These are phyloP conservation scores for Lichtheimia ornata DNA, from an alignment of 371 early-diverging fungal species.

Conservation along the genomic window DNA sequence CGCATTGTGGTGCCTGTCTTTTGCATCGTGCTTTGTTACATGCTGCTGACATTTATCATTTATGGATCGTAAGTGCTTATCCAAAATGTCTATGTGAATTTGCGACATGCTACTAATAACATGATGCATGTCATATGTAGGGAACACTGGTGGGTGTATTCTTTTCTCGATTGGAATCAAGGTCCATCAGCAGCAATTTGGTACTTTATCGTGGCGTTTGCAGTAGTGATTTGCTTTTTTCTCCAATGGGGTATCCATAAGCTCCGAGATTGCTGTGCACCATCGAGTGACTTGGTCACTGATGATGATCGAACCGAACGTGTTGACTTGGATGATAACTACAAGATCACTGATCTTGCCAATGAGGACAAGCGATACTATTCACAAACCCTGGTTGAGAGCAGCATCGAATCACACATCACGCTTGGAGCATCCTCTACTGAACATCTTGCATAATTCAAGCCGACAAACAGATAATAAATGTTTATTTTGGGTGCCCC, in stretches of 20 bases:
- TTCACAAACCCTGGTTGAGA: slow-evolving; percentile 16
- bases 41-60: slow-evolving; percentile 52
- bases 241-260: slow-evolving; percentile 41
- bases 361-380: slow-evolving; percentile 13
- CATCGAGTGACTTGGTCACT: not conserved
- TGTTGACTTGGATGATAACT: not conserved
- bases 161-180: slow-evolving; percentile 56
- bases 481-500: no score
- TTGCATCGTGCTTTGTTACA: slow-evolving; percentile 41
- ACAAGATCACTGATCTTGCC: not conserved
- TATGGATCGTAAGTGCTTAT: slow-evolving; percentile 33
- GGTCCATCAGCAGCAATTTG: slow-evolving; percentile 45
- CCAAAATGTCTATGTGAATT: not conserved
- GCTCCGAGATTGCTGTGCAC: slow-evolving; percentile 30
- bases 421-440: slow-evolving; percentile 15
- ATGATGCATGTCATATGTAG: slow-evolving; percentile 14
- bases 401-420: slow-evolving; percentile 18
- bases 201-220: slow-evolving; percentile 42
- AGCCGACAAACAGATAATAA: no score
- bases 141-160: slow-evolving; percentile 48
- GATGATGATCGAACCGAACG: slow-evolving; percentile 3
- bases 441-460: slow-evolving; percentile 12
- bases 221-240: slow-evolving; percentile 44
- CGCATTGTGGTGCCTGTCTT: slow-evolving; percentile 41
- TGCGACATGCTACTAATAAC: not conserved